phyloP scores from a whole-genome alignment of 2,329 filamentous ascomycete species.

The Capronia epimyces region DNA sequence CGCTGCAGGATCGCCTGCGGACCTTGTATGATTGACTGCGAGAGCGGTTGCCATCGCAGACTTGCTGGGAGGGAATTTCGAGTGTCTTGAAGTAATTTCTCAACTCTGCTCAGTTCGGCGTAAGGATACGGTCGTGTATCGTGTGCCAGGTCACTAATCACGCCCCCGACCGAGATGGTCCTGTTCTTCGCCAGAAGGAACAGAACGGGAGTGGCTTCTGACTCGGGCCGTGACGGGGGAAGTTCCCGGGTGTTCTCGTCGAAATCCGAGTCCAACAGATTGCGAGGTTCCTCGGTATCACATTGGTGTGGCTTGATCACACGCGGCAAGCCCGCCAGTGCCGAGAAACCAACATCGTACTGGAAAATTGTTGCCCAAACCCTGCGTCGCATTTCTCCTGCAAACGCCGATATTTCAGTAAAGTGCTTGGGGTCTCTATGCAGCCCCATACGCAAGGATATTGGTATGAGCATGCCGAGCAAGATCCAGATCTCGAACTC shows the following conservation, averaged over 20 bases:
- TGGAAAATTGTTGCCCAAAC: slow-evolving; percentile 45
- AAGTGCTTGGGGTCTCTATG: slow-evolving; percentile 52
- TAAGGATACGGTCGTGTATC: no score
- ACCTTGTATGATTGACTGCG: no score
- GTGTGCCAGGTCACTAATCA: slow-evolving; percentile 32
- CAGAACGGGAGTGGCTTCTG: slow-evolving; percentile 48
- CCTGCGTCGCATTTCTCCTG: slow-evolving; percentile 50
- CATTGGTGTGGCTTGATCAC: no score
- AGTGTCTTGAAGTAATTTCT: no score
- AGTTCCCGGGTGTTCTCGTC: neutral
- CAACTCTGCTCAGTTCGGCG: no score
- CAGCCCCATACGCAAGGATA: slow-evolving; percentile 58
- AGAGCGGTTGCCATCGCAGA: no score
- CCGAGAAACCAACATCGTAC: slow-evolving; percentile 32
- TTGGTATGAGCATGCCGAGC: slow-evolving; percentile 47
- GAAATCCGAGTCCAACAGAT: no score
- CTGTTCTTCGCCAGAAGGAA: slow-evolving; percentile 37
- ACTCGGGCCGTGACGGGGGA: neutral
- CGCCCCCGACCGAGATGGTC: slow-evolving; percentile 36
- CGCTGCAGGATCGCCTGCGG: no score
- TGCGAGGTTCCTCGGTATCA: no score
- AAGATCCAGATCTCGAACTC: slow-evolving; percentile 35
- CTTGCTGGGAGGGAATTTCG: no score
- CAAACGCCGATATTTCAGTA: slow-evolving; percentile 48
- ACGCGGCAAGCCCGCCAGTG: no score